Evolutionary conservation across 352 stramenopile genomes (phyloP).

Genomic region (Globisporangium parvum): DNA sequence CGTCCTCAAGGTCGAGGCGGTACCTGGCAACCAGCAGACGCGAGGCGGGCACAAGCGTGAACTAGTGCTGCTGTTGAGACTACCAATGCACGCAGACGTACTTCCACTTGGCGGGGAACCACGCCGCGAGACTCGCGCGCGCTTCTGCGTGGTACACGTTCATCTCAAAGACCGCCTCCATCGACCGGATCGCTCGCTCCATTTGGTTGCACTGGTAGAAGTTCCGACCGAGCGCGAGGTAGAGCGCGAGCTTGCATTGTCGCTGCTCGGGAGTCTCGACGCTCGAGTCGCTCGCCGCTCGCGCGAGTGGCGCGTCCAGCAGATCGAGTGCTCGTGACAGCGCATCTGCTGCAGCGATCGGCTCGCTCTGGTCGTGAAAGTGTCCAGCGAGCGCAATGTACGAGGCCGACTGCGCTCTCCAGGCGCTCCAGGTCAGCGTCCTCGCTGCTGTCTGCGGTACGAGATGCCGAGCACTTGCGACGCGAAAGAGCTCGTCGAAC

Average conservation of each 20-base stretch:
- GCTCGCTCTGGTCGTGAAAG: slow-evolving; percentile 39
- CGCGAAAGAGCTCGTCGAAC: slow-evolving; percentile 46
- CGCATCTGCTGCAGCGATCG: slow-evolving; percentile 44
- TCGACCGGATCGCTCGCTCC: slow-evolving; percentile 63
- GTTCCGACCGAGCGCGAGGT: slow-evolving; percentile 48
- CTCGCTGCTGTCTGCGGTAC: slow-evolving; percentile 1
- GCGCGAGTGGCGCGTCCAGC: slow-evolving; percentile 18
- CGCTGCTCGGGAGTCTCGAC: slow-evolving; percentile 16
- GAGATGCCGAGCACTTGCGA: slow-evolving; percentile 2
- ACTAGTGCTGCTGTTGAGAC: no score
- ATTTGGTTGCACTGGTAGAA: slow-evolving; percentile 78
- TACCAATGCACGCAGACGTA: no score
- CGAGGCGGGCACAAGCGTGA: no score
- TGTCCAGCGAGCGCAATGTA: slow-evolving; percentile 42
- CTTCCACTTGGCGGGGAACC: slow-evolving; percentile 75
- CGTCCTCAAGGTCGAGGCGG: slow-evolving; percentile 56
- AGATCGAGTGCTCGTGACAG: slow-evolving; percentile 47
- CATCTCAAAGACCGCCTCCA: slow-evolving; percentile 60
- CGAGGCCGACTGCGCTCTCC: slow-evolving; percentile 31
- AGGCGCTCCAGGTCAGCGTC: slow-evolving; percentile 26
- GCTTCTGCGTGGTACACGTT: slow-evolving; percentile 51
- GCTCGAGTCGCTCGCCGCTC: not conserved
- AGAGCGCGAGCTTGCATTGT: slow-evolving; percentile 31
- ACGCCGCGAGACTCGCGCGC: slow-evolving; percentile 37
- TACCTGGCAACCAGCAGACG: slow-evolving; percentile 22